phyloP scores from a whole-genome alignment of 345 rosid species.

The Erodium maritimum region DNA sequence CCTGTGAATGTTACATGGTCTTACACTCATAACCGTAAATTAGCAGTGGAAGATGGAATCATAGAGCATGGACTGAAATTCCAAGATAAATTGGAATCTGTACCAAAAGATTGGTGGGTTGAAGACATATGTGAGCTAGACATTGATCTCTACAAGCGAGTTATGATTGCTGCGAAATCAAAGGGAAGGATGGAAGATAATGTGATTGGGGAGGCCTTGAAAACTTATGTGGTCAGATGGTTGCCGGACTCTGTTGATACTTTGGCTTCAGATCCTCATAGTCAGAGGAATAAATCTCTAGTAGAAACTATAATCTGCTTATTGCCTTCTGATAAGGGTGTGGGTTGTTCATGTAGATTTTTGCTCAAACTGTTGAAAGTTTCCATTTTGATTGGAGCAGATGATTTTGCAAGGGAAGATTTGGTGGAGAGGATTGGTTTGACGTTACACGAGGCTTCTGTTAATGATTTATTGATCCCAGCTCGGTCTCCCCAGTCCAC shows the following conservation, averaged over 20 bases:
- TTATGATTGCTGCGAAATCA: slow-evolving; percentile 47
- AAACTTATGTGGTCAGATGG: slow-evolving; percentile 67
- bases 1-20: slow-evolving; percentile 75
- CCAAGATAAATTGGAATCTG: slow-evolving; percentile 37
- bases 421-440: slow-evolving; percentile 45
- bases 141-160: slow-evolving; percentile 59
- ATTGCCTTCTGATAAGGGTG: slow-evolving; percentile 51
- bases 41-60: slow-evolving; percentile 37
- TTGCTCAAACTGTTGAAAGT: slow-evolving; percentile 68
- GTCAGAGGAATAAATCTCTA: slow-evolving; percentile 37
- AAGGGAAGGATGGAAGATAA: slow-evolving; percentile 70
- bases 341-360: slow-evolving; percentile 65
- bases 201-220: slow-evolving; percentile 67
- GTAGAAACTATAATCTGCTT: slow-evolving; percentile 56
- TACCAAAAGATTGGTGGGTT: slow-evolving; percentile 96
- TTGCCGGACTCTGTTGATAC: slow-evolving; percentile 56
- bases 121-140: slow-evolving; percentile 87
- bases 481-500: slow-evolving; percentile 34
- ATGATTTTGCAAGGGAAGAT: slow-evolving; percentile 38
- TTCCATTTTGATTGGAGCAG: slow-evolving; percentile 47
- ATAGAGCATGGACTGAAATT: slow-evolving; percentile 31
- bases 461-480: slow-evolving; percentile 51
- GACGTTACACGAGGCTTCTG: slow-evolving; percentile 63
- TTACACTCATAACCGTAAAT: slow-evolving; percentile 68
- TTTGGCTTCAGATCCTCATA: slow-evolving; percentile 33